Percentiles rank a stretch among this genome's conserved stretches.
phyloP scores from a whole-genome alignment of 768 basidiomycete genomes.

The Suillus plorans region DNA sequence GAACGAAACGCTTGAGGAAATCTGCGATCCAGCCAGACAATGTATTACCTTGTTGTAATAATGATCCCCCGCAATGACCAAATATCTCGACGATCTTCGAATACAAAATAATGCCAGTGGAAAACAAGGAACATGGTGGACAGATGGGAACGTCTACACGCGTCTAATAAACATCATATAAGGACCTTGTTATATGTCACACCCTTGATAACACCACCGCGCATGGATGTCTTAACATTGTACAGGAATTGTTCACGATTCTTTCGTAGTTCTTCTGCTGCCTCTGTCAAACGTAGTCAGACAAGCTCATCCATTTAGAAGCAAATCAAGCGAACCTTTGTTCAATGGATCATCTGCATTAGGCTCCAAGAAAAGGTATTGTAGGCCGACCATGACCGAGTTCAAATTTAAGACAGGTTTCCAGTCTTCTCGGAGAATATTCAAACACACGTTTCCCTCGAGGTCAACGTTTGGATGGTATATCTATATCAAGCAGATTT shows the following conservation, averaged over 20 bases:
- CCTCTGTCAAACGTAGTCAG: conserved; percentile 57
- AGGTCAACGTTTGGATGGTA: conserved; percentile 99
- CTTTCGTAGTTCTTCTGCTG: conserved; percentile 90
- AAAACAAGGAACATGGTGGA: conserved; percentile 1
- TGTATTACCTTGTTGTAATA: conserved; percentile 1
- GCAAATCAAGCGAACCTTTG: conserved; percentile 69
- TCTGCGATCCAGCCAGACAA: background rate
- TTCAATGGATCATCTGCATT: conserved; percentile 98
- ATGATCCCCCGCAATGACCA: background rate
- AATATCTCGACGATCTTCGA: background rate
- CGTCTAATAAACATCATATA: conserved; percentile 33
- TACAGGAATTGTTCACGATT: conserved; percentile 79
- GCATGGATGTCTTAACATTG: conserved; percentile 89
- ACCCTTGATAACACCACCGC: conserved; percentile 75
- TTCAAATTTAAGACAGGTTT: conserved; percentile 98
- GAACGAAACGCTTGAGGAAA: background rate
- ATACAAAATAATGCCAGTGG: background rate
- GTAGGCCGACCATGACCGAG: conserved; percentile 97
- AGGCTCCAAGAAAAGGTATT: conserved; percentile 97
- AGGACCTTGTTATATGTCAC: conserved; percentile 78
- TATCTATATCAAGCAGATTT: conserved; percentile 55
- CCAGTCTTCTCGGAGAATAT: conserved; percentile 99
- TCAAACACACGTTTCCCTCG: conserved; percentile 97
- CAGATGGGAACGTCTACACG: conserved; percentile 10
- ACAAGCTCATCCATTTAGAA: background rate